These are phyloP conservation scores for Cystofilobasidium macerans DNA, from an alignment of 768 basidiomycete species.

Conservation along the genomic window DNA sequence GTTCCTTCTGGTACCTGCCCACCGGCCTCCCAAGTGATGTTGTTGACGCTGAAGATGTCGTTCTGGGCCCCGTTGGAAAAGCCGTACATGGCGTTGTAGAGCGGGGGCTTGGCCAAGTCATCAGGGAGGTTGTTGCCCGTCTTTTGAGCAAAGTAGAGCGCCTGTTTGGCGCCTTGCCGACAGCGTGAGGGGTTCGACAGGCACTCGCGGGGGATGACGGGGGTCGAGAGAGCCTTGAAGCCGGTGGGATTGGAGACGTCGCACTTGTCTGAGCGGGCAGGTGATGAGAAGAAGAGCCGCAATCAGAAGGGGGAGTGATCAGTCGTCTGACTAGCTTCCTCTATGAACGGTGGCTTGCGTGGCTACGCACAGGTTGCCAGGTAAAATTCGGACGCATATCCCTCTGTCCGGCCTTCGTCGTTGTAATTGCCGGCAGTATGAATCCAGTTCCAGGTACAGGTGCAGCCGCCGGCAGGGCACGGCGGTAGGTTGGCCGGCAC, in stretches of 20 bases:
- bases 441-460: constrained; percentile 4
- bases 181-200: not conserved
- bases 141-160: not conserved
- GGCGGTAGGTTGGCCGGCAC: constrained; percentile 33
- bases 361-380: not conserved
- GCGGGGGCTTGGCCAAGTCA: constrained; percentile 33
- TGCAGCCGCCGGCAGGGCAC: constrained; percentile 33
- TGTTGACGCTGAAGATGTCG: constrained; percentile 8
- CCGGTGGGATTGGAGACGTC: not conserved
- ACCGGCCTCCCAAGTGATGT: not conserved
- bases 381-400: constrained; percentile 8
- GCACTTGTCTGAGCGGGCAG: not conserved
- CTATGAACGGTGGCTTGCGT: no score
- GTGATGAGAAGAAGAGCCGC: not conserved
- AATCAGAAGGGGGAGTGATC: not conserved
- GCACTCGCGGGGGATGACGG: not conserved
- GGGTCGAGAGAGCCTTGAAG: not conserved
- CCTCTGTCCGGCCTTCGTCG: not conserved
- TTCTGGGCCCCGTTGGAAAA: constrained; percentile 58
- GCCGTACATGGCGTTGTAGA: constrained; percentile 58
- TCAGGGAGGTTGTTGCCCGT: constrained; percentile 28
- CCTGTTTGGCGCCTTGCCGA: not conserved
- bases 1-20: no score
- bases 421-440: not conserved
- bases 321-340: no score